A percentile compares a stretch with the other conserved stretches of the same genome.
Conservation (phyloP, 768 basidiomycete species). For the Boletus huronensis region DNA sequence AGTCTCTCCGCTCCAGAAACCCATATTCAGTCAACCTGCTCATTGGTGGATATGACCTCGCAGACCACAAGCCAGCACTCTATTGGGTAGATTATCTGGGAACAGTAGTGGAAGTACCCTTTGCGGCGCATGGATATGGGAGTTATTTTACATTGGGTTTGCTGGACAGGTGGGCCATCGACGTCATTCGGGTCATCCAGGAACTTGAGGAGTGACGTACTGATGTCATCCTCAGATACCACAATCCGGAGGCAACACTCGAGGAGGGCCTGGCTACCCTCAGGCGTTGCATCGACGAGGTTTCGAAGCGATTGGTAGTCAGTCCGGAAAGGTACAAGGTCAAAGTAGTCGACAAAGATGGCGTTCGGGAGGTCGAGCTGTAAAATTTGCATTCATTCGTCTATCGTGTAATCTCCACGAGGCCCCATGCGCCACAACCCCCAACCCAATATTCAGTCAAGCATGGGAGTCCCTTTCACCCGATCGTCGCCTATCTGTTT, state of each 20-base stretch:
- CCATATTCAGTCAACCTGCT: constrained; percentile 93
- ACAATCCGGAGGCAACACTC: constrained; percentile 79
- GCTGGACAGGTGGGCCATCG: constrained; percentile 67
- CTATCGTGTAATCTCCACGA: constrained; percentile 4
- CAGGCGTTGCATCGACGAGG: constrained; percentile 84
- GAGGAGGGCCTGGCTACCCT: constrained; percentile 85
- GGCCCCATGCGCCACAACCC: not conserved
- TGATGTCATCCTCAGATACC: constrained; percentile 55
- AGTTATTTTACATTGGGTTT: constrained; percentile 90
- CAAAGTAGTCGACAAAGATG: constrained; percentile 90
- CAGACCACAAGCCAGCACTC: constrained; percentile 65
- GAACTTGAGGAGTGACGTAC: not conserved
- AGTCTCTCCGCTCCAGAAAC: constrained; percentile 80
- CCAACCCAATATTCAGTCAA: constrained; percentile 13
- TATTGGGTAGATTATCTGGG: constrained; percentile 99
- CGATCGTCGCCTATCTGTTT: constrained; percentile 54
- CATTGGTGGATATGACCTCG: constrained; percentile 87
- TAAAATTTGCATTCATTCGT: constrained; percentile 28
- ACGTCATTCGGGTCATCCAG: not conserved
- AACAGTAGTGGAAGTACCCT: constrained; percentile 83
- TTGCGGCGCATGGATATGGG: constrained; percentile 94
- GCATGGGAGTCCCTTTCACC: constrained; percentile 29
- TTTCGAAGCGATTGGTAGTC: constrained; percentile 78
- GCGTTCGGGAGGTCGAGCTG: constrained; percentile 76
- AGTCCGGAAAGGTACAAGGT: constrained; percentile 81